These are phyloP conservation scores for Sophora flavescens DNA, from an alignment of 306 rosid species.

Conservation along the genomic window DNA sequence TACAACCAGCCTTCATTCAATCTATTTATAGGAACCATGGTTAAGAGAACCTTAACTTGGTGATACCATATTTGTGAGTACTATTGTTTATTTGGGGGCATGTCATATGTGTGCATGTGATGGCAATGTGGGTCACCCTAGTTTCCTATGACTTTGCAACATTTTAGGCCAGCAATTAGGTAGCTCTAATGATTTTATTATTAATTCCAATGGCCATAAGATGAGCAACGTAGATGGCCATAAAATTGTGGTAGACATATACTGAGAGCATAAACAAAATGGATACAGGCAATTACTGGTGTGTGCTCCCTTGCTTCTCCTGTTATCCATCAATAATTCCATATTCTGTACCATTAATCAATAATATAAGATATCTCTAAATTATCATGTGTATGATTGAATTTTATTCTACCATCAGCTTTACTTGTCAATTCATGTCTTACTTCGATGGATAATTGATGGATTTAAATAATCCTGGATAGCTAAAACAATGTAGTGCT, in stretches of 20 bases:
- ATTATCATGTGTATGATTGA: slow-evolving; percentile 44
- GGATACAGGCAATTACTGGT: slow-evolving; percentile 46
- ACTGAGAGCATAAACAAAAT: slow-evolving; percentile 34
- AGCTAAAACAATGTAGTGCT: slow-evolving; percentile 36
- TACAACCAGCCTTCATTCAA: slow-evolving; percentile 29
- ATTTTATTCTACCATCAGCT: not conserved
- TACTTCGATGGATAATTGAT: slow-evolving; percentile 40
- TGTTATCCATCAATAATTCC: slow-evolving; percentile 36
- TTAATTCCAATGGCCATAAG: slow-evolving; percentile 45
- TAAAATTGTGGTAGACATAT: slow-evolving; percentile 36
- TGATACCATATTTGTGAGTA: slow-evolving; percentile 31
- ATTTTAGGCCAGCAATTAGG: slow-evolving; percentile 44
- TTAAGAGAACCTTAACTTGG: slow-evolving; percentile 29
- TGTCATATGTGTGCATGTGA: slow-evolving; percentile 56
- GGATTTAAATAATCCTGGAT: slow-evolving; percentile 27
- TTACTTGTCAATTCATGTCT: slow-evolving; percentile 42
- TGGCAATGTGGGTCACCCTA: slow-evolving; percentile 49
- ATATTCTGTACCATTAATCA: slow-evolving; percentile 35
- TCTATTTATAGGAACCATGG: slow-evolving; percentile 51
- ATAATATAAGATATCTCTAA: slow-evolving; percentile 33
- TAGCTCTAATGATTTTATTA: slow-evolving; percentile 36
- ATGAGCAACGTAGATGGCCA: slow-evolving; percentile 33
- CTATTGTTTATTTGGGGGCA: slow-evolving; percentile 3
- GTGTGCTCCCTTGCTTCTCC: slow-evolving; percentile 43
- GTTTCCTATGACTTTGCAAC: slow-evolving; percentile 53